These are phyloP conservation scores for Suhomyces kilbournensis DNA, from an alignment of 805 yeast genomes.

Conservation along the genomic window DNA sequence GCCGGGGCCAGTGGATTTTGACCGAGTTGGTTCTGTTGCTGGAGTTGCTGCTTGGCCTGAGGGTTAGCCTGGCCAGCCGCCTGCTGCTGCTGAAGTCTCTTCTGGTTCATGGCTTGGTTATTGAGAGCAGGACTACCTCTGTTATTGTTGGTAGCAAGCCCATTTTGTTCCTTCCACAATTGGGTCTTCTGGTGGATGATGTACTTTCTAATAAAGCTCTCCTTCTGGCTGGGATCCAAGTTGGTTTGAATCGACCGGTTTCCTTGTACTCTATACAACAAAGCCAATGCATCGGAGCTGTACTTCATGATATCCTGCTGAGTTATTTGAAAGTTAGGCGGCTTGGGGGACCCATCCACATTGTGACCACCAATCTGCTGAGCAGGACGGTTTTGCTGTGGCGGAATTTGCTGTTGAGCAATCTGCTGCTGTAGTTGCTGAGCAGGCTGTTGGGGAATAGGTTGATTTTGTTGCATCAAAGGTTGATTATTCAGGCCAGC, in stretches of 20 bases:
- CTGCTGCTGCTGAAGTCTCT: constrained; percentile 7
- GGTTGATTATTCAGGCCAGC: constrained; percentile 12
- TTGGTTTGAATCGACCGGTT: constrained; percentile 32
- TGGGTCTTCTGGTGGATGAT: constrained; percentile 38
- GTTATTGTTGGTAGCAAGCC: constrained; percentile 5
- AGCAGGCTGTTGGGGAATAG: constrained; percentile 14
- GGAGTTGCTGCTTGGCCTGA: constrained; percentile 6
- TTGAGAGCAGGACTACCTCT: constrained; percentile 1
- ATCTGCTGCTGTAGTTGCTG: constrained; percentile 15
- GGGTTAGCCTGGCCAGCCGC: constrained; percentile 6
- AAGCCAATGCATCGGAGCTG: constrained; percentile 39
- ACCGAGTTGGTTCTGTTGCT: constrained; percentile 1
- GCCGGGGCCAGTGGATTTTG: not conserved
- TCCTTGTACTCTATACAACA: constrained; percentile 34
- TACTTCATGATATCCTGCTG: constrained; percentile 40
- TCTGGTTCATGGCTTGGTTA: constrained; percentile 5
- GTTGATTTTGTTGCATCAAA: constrained; percentile 20
- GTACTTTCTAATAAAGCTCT: constrained; percentile 36
- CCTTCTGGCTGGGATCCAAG: constrained; percentile 37
- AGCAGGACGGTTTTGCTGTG: constrained; percentile 11
- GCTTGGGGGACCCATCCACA: constrained; percentile 12
- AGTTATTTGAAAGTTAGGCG: constrained; percentile 32
- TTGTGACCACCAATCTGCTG: constrained; percentile 4
- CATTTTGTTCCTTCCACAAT: constrained; percentile 27
- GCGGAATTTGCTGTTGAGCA: constrained; percentile 15